phyloP scores from a whole-genome alignment of 805 yeast species.

The Barnettozyma populi region DNA sequence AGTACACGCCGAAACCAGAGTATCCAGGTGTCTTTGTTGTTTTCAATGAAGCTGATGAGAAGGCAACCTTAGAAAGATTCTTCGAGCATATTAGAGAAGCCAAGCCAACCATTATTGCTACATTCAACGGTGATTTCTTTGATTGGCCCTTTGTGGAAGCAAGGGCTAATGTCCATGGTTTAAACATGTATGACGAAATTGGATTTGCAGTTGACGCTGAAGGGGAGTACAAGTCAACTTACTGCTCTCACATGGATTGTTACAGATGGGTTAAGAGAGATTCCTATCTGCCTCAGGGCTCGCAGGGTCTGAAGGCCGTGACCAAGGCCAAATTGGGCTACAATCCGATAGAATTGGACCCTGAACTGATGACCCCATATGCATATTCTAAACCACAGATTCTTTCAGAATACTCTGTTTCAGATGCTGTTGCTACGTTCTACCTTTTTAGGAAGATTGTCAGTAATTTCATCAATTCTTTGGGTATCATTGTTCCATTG shows the following conservation, averaged over 20 bases:
- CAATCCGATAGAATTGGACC: constrained; percentile 94
- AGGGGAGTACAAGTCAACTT: constrained; percentile 87
- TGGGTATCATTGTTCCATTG: constrained; percentile 91
- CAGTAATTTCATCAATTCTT: constrained; percentile 93
- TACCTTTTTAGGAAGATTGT: constrained; percentile 94
- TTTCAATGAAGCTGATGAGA: constrained; percentile 85
- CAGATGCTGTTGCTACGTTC: constrained; percentile 98
- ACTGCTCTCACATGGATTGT: constrained; percentile 97
- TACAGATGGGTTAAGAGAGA: constrained; percentile 98
- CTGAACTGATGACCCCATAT: constrained; percentile 96
- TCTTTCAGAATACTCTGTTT: constrained; percentile 93
- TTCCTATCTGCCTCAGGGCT: constrained; percentile 95
- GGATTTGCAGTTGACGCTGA: constrained; percentile 88
- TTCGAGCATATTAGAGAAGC: constrained; percentile 88
- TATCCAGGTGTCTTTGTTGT: constrained; percentile 86
- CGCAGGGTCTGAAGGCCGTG: constrained; percentile 97
- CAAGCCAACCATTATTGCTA: constrained; percentile 93
- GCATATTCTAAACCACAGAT: constrained; percentile 92
- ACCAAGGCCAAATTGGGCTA: constrained; percentile 94
- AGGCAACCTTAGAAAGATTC: constrained; percentile 64
- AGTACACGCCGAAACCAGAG: constrained; percentile 96
- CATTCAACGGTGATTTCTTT: constrained; percentile 97
- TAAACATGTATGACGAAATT: constrained; percentile 86
- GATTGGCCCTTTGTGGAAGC: constrained; percentile 99
- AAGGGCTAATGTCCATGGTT: constrained; percentile 75